Evolutionary conservation across 768 basidiomycete genomes (phyloP).

Genomic region (Calocybe gangraenosa): DNA sequence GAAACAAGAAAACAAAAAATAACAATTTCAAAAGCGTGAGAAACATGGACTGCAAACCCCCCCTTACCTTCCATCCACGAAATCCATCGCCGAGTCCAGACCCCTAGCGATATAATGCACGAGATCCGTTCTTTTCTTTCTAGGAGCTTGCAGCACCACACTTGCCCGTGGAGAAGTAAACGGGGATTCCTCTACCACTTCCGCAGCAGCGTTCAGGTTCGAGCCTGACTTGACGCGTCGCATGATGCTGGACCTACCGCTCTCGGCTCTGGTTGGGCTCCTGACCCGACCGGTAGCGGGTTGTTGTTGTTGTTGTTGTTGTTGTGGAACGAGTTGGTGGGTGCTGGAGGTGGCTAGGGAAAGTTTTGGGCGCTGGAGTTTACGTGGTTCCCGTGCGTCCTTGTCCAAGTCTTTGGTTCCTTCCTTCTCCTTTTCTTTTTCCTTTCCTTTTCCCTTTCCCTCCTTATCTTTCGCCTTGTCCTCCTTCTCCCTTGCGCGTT

Average conservation of each 20-base stretch:
- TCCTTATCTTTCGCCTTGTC: slow-evolving; percentile 21
- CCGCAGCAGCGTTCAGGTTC: slow-evolving; percentile 18
- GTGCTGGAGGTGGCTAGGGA: slow-evolving; percentile 22
- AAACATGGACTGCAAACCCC: no score
- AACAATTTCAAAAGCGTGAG: neutral
- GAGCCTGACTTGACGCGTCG: slow-evolving; percentile 31
- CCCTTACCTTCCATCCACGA: slow-evolving; percentile 19
- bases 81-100: slow-evolving; percentile 24
- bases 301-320: no score
- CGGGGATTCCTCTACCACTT: slow-evolving; percentile 5
- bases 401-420: slow-evolving; percentile 4
- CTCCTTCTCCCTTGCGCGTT: slow-evolving; percentile 13
- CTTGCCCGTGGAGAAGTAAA: slow-evolving; percentile 6
- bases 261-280: slow-evolving; percentile 11
- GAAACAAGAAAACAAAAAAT: no score
- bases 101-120: slow-evolving; percentile 11
- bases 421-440: slow-evolving; percentile 15
- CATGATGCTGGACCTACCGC: slow-evolving; percentile 21
- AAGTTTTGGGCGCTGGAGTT: slow-evolving; percentile 24
- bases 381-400: slow-evolving; percentile 14
- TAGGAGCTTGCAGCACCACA: slow-evolving; percentile 10
- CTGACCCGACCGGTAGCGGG: slow-evolving; percentile 6
- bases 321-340: slow-evolving; percentile 7
- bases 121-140: slow-evolving; percentile 5
- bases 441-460: slow-evolving; percentile 15